A percentile compares a stretch with the other conserved stretches of the same genome.
These are phyloP conservation scores for Brassica balearica DNA, from an alignment of 441 rosid species.

Conservation along the genomic window DNA sequence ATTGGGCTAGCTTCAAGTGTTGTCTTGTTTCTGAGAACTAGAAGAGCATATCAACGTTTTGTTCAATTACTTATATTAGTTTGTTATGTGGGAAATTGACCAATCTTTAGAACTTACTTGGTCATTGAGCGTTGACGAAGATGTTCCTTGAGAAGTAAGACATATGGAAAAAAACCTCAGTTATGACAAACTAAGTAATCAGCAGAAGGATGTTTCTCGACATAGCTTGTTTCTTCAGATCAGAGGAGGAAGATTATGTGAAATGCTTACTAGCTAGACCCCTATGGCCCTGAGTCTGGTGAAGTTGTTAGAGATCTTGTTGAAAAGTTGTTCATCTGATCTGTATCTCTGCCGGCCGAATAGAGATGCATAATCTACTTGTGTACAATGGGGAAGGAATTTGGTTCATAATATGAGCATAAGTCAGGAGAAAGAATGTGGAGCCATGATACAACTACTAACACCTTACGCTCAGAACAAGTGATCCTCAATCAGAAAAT, in stretches of 20 bases:
- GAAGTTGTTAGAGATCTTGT: background rate
- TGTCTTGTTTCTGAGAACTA: constrained; percentile 79
- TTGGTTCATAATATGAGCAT: background rate
- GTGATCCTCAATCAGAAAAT: background rate
- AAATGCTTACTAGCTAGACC: background rate
- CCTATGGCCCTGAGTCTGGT: background rate
- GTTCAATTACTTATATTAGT: constrained; percentile 31
- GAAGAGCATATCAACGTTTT: constrained; percentile 73
- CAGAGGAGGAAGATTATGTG: background rate
- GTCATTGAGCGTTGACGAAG: background rate
- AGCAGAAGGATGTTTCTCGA: background rate
- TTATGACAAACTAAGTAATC: background rate
- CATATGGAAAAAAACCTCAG: background rate
- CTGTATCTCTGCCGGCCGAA: background rate
- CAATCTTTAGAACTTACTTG: background rate
- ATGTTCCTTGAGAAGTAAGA: too few relatives aligned
- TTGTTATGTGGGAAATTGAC: too few relatives aligned
- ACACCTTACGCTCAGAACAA: background rate
- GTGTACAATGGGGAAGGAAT: background rate
- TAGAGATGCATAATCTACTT: background rate
- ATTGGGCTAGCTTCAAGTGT: constrained; percentile 68
- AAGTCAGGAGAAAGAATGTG: background rate
- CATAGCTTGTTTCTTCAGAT: background rate
- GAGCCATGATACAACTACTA: background rate
- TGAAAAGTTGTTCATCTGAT: background rate